Evolutionary conservation across 1,284 basidiomycete genomes (phyloP).

Genomic region (Moniliophthora roreri): DNA sequence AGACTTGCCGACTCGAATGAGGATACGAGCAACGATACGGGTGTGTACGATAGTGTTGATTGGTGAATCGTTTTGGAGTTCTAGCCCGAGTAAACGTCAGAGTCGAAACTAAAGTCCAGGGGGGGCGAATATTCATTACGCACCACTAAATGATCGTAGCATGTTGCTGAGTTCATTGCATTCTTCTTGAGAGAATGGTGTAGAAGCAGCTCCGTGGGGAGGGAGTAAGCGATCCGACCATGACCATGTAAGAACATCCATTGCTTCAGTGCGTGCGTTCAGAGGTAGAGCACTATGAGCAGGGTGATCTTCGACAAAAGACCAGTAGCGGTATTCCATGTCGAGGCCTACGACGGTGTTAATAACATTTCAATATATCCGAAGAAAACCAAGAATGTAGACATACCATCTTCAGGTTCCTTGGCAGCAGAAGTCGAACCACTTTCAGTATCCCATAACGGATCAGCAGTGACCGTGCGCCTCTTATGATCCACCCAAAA

Average conservation of each 20-base stretch:
- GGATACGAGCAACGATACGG: slow-evolving; percentile 63
- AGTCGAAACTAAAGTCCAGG: not conserved
- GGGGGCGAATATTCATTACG: slow-evolving; percentile 6
- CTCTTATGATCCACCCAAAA: slow-evolving; percentile 67
- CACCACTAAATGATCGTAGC: slow-evolving; percentile 48
- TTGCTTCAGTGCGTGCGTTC: slow-evolving; percentile 59
- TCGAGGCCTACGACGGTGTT: slow-evolving; percentile 48
- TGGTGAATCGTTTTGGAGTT: slow-evolving; percentile 36
- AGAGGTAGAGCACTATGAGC: slow-evolving; percentile 56
- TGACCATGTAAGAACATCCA: slow-evolving; percentile 72
- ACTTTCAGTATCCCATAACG: slow-evolving; percentile 25
- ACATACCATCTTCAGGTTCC: slow-evolving; percentile 58
- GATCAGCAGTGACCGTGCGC: slow-evolving; percentile 49
- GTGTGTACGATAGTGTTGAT: slow-evolving; percentile 56
- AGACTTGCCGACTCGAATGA: slow-evolving; percentile 62
- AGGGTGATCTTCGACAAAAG: slow-evolving; percentile 72
- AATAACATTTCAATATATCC: slow-evolving; percentile 13
- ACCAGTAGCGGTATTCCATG: slow-evolving; percentile 74
- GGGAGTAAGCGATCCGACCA: slow-evolving; percentile 72
- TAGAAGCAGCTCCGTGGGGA: slow-evolving; percentile 47
- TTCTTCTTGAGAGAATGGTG: slow-evolving; percentile 72
- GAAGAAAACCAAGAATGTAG: slow-evolving; percentile 1
- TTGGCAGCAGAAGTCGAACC: slow-evolving; percentile 29
- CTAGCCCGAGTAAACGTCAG: slow-evolving; percentile 7
- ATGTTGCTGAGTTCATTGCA: slow-evolving; percentile 67